phyloP scores from a whole-genome alignment of 1,284 basidiomycete species.

The Trametes pubescens region DNA sequence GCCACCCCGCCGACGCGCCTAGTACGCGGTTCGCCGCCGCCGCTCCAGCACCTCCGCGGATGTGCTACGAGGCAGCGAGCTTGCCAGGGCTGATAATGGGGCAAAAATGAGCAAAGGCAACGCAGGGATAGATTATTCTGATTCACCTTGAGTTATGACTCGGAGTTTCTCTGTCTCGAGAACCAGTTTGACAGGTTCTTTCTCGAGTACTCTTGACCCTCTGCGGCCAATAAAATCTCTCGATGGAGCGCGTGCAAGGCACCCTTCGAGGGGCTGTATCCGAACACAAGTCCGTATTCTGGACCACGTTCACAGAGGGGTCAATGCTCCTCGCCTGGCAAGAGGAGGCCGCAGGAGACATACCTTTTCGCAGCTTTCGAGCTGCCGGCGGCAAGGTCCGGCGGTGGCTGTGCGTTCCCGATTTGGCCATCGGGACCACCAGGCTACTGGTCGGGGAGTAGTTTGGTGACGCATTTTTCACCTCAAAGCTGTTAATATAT shows the following conservation, averaged over 20 bases:
- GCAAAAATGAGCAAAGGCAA: background rate
- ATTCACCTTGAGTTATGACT: background rate
- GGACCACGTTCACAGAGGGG: no score
- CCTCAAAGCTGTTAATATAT: no score
- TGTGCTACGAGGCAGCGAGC: background rate
- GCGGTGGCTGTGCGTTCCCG: background rate
- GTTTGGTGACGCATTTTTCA: no score
- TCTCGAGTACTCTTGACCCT: background rate
- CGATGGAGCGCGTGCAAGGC: background rate
- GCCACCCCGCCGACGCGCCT: background rate
- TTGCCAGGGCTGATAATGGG: background rate
- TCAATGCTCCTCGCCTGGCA: background rate
- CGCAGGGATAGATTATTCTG: background rate
- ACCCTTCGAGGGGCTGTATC: background rate
- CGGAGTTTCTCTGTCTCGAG: background rate
- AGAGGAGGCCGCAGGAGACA: background rate
- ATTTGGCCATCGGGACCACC: no score
- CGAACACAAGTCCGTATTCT: background rate
- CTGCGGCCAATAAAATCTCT: background rate
- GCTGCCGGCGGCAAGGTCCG: background rate
- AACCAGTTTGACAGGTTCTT: background rate
- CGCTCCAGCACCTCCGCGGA: background rate
- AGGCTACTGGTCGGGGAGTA: no score
- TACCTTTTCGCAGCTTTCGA: background rate
- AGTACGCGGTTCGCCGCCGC: no score